These are phyloP conservation scores for Erigeron canadensis DNA, from an alignment of 129 eudicot genomes.

Conservation along the genomic window DNA sequence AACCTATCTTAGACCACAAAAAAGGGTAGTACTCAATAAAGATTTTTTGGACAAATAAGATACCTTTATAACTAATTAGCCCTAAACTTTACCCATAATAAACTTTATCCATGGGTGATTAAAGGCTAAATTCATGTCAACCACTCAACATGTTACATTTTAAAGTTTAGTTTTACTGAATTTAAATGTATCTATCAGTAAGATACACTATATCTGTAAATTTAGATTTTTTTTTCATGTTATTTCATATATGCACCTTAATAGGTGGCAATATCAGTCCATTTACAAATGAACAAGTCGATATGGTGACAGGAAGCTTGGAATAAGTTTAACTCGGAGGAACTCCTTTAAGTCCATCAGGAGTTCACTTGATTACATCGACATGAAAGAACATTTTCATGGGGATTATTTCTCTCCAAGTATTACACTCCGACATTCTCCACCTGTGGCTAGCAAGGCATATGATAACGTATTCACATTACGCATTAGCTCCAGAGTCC, in stretches of 20 bases:
- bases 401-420: too few species aligned
- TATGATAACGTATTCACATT: too few species aligned
- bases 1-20: too few species aligned
- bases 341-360: slow-evolving; percentile 30
- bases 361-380: too few species aligned
- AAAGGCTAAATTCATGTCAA: background rate
- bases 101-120: background rate
- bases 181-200: background rate
- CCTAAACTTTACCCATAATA: slow-evolving; percentile 29
- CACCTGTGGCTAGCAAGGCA: too few species aligned
- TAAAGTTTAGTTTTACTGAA: background rate
- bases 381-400: too few species aligned
- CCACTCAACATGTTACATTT: background rate
- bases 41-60: slow-evolving; percentile 87
- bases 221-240: background rate
- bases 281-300: too few species aligned
- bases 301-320: slow-evolving; percentile 73
- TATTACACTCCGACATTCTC: too few species aligned
- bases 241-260: too few species aligned
- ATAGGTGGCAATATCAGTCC: too few species aligned
- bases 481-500: too few species aligned
- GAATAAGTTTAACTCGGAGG: slow-evolving; percentile 95
- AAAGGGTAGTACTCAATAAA: slow-evolving; percentile 85
- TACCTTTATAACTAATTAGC: slow-evolving; percentile 79
- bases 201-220: background rate